These are phyloP conservation scores for Paramecium sonneborni DNA, from an alignment of 73 alveolate genomes.

Conservation along the genomic window DNA sequence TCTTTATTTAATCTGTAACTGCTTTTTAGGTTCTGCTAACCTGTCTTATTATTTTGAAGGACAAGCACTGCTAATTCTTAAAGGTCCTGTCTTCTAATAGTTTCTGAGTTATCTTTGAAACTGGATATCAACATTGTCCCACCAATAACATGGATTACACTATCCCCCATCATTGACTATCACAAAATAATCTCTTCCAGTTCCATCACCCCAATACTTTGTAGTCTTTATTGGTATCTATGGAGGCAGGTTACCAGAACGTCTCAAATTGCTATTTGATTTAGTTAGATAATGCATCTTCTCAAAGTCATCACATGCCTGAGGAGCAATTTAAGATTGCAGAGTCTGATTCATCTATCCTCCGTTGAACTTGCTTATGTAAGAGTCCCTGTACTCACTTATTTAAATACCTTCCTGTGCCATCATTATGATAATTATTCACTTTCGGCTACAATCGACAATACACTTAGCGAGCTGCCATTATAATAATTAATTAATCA, in stretches of 20 bases:
- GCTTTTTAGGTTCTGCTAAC: slow-evolving; percentile 44
- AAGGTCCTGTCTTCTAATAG: background rate
- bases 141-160: slow-evolving; percentile 47
- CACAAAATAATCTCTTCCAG: slow-evolving; percentile 48
- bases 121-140: slow-evolving; percentile 20
- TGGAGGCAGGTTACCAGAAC: slow-evolving; percentile 23
- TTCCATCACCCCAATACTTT: slow-evolving; percentile 54
- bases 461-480: slow-evolving; percentile 17
- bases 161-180: slow-evolving; percentile 49
- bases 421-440: slow-evolving; percentile 39
- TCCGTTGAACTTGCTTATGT: background rate
- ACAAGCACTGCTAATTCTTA: slow-evolving; percentile 20
- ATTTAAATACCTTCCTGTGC: slow-evolving; percentile 23
- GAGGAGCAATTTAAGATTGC: background rate
- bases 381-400: background rate
- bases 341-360: background rate
- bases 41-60: slow-evolving; percentile 8
- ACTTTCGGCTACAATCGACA: slow-evolving; percentile 6
- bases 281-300: slow-evolving; percentile 17
- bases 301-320: background rate
- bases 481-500: slow-evolving; percentile 8
- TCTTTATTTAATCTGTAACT: background rate
- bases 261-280: background rate
- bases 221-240: slow-evolving; percentile 14
- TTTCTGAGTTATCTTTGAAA: background rate